These are phyloP conservation scores for Xeromyces bisporus DNA, from an alignment of 495 filamentous ascomycete genomes.

Conservation along the genomic window DNA sequence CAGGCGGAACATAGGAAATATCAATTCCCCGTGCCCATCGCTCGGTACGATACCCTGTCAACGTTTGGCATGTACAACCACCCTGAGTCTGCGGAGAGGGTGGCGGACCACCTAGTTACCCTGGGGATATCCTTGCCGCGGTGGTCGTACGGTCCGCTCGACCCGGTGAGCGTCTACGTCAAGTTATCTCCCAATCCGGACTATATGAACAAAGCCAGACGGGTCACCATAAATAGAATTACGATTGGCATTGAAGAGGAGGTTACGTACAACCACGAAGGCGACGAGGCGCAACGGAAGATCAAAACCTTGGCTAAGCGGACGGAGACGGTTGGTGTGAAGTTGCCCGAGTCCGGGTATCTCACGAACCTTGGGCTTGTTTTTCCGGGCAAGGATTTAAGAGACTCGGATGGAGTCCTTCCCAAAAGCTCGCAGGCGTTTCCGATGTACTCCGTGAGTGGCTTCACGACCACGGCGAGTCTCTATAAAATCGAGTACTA, in stretches of 20 bases:
- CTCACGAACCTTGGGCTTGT: conserved; percentile 80
- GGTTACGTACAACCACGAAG: conserved; percentile 93
- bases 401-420: conserved; percentile 78
- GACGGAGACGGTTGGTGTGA: conserved; percentile 62
- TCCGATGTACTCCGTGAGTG: conserved; percentile 71
- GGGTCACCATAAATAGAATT: conserved; percentile 86
- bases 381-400: conserved; percentile 77
- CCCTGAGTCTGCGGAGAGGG: conserved; percentile 68
- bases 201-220: conserved; percentile 74
- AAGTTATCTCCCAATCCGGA: conserved; percentile 83
- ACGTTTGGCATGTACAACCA: conserved; percentile 99
- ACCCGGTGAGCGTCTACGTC: conserved; percentile 91
- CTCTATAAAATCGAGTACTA: conserved; percentile 98
- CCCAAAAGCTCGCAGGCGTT: conserved; percentile 73
- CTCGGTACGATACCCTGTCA: conserved; percentile 86
- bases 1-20: conserved; percentile 74
- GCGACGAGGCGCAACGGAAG: conserved; percentile 89
- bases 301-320: conserved; percentile 72
- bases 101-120: conserved; percentile 81
- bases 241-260: conserved; percentile 92
- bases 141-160: conserved; percentile 92
- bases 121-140: conserved; percentile 78
- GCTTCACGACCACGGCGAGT: conserved; percentile 85
- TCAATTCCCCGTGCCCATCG: conserved; percentile 76
- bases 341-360: conserved; percentile 73